Evolutionary conservation across 2,329 filamentous ascomycete species (phyloP).

Genomic region (Aureobasidium sp.): DNA sequence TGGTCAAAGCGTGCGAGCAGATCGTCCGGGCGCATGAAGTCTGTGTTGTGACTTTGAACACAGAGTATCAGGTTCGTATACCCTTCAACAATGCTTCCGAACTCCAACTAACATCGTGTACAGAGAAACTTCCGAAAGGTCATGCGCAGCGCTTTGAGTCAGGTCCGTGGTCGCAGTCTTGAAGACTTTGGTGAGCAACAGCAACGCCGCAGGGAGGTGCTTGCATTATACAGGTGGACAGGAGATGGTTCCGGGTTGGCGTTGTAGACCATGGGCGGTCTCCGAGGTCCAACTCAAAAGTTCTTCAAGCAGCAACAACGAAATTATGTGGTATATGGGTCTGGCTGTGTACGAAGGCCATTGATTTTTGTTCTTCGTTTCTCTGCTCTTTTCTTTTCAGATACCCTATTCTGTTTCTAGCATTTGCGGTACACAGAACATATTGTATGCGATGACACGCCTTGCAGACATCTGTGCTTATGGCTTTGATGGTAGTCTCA

Average conservation of each 20-base stretch:
- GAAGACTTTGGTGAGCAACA: slow-evolving; percentile 84
- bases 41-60: slow-evolving; percentile 87
- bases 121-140: slow-evolving; percentile 91
- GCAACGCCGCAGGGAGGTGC: slow-evolving; percentile 70
- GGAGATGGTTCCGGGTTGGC: slow-evolving; percentile 84
- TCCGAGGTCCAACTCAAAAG: background rate
- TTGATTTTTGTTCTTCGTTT: background rate
- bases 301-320: background rate
- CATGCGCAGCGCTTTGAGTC: slow-evolving; percentile 86
- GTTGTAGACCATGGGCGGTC: slow-evolving; percentile 37
- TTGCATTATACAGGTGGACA: slow-evolving; percentile 83
- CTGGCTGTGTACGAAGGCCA: background rate
- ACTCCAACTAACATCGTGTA: slow-evolving; percentile 6
- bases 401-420: slow-evolving; percentile 3
- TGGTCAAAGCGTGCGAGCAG: slow-evolving; percentile 86
- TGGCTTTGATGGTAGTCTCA: no score
- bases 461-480: background rate
- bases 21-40: slow-evolving; percentile 89
- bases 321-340: background rate
- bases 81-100: background rate
- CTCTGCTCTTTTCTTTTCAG: background rate
- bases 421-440: slow-evolving; percentile 5
- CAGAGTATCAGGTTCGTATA: slow-evolving; percentile 75
- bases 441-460: background rate
- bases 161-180: slow-evolving; percentile 73